These are phyloP conservation scores for Sugiyamaella xylanicola DNA, from an alignment of 1,139 yeast genomes.

Conservation along the genomic window DNA sequence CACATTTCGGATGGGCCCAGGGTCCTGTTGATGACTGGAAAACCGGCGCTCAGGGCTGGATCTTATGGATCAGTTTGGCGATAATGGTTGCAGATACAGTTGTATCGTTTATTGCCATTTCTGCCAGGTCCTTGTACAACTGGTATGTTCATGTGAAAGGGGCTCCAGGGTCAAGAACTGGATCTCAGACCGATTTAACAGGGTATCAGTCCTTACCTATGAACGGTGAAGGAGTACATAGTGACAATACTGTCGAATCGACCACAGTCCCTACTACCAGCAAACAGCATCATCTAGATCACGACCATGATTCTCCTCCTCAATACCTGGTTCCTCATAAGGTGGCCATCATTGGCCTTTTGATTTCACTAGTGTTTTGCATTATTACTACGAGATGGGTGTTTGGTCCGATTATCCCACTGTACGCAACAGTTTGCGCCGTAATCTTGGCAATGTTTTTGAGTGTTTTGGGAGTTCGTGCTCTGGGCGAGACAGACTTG, in stretches of 20 bases:
- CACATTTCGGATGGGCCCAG: constrained; percentile 77
- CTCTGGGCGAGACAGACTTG: constrained; percentile 93
- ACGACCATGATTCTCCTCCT: constrained; percentile 43
- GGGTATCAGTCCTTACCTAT: constrained; percentile 15
- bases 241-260: neutral
- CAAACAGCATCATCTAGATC: constrained; percentile 2
- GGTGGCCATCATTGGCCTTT: constrained; percentile 61
- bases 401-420: constrained; percentile 71
- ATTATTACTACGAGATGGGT: constrained; percentile 62
- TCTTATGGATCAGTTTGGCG: constrained; percentile 88
- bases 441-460: constrained; percentile 73
- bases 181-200: constrained; percentile 15
- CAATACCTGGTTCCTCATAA: constrained; percentile 55
- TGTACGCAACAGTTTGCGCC: constrained; percentile 68
- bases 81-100: constrained; percentile 93
- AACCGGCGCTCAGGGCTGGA: constrained; percentile 96
- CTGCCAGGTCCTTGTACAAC: constrained; percentile 38
- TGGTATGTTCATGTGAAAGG: constrained; percentile 13
- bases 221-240: constrained; percentile 19
- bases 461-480: constrained; percentile 86
- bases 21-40: constrained; percentile 93
- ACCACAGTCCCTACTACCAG: too few species aligned
- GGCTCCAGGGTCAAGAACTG: neutral
- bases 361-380: constrained; percentile 67
- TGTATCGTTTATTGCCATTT: constrained; percentile 73